A percentile compares a stretch with the other conserved stretches of the same genome.
Conservation (phyloP, 148 eudicot species). For the Silene latifolia region DNA sequence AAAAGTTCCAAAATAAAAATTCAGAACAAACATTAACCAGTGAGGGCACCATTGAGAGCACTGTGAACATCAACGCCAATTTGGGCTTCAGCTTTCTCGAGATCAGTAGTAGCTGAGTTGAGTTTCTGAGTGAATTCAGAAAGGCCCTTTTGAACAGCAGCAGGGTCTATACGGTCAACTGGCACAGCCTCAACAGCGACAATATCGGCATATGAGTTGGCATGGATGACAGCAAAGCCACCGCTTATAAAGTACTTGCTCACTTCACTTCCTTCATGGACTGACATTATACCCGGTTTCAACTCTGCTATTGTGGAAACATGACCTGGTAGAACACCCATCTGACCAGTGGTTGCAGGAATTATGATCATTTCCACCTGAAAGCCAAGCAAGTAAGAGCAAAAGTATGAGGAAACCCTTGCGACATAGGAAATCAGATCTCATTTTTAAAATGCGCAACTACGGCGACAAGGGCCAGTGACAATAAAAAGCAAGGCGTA, state of each 20-base stretch:
- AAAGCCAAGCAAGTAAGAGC: not conserved
- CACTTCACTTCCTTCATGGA: conserved; percentile 10
- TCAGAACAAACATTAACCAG: conserved; percentile 36
- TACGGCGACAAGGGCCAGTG: too few species aligned
- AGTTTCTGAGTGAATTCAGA: conserved; percentile 79
- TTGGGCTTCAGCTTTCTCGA: conserved; percentile 92
- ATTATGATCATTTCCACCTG: conserved; percentile 18
- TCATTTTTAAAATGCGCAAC: too few species aligned
- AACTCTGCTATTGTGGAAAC: conserved; percentile 13
- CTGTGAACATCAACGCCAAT: conserved; percentile 82
- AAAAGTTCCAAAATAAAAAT: conserved; percentile 7
- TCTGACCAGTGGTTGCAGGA: conserved; percentile 16
- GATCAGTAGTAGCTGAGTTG: conserved; percentile 69
- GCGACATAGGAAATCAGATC: too few species aligned
- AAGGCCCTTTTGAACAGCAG: conserved; percentile 68
- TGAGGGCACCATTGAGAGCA: conserved; percentile 67
- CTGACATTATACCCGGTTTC: conserved; percentile 8
- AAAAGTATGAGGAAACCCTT: too few species aligned
- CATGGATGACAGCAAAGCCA: conserved; percentile 43
- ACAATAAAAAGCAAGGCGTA: too few species aligned
- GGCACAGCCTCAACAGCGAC: conserved; percentile 88
- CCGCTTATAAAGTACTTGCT: conserved; percentile 8
- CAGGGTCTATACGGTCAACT: conserved; percentile 64
- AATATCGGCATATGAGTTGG: conserved; percentile 69
- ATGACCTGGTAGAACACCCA: conserved; percentile 17